A percentile compares a stretch with the other conserved stretches of the same genome.
Conservation (phyloP, 2,329 filamentous ascomycete species). For the Beauveria asiatica region DNA sequence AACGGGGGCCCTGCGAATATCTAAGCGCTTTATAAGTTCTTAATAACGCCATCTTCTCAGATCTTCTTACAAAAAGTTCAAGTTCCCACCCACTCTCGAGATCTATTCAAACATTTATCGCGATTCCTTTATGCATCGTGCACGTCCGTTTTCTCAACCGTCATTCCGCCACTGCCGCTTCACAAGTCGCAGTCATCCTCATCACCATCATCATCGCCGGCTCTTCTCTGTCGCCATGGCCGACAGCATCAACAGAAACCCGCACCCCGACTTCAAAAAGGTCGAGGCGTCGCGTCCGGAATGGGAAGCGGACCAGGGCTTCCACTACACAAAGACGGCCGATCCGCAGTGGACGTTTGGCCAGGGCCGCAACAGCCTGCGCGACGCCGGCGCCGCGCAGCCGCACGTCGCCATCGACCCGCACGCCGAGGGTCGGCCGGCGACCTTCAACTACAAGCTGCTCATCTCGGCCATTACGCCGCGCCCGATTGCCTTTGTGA, state of each 20-base stretch:
- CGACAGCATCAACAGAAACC: constrained; percentile 45
- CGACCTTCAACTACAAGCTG: constrained; percentile 79
- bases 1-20: background rate
- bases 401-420: constrained; percentile 73
- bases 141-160: background rate
- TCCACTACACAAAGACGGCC: constrained; percentile 55
- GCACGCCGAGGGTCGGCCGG: constrained; percentile 58
- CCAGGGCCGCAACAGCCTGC: constrained; percentile 50
- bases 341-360: constrained; percentile 59
- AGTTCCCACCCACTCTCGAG: background rate
- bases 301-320: constrained; percentile 41
- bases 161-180: background rate
- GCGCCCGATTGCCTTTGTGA: constrained; percentile 64
- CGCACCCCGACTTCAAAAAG: constrained; percentile 66
- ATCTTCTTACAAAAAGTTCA: no score
- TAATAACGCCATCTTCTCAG: background rate
- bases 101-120: background rate
- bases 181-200: background rate
- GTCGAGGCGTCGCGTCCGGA: constrained; percentile 58
- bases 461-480: constrained; percentile 78
- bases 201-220: background rate
- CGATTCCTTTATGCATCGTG: background rate
- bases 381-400: constrained; percentile 26
- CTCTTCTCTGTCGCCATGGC: constrained; percentile 17
- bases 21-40: constrained; percentile 2